Evolutionary conservation across 129 eudicot genomes (phyloP).

Genomic region (Solidago caesia): DNA sequence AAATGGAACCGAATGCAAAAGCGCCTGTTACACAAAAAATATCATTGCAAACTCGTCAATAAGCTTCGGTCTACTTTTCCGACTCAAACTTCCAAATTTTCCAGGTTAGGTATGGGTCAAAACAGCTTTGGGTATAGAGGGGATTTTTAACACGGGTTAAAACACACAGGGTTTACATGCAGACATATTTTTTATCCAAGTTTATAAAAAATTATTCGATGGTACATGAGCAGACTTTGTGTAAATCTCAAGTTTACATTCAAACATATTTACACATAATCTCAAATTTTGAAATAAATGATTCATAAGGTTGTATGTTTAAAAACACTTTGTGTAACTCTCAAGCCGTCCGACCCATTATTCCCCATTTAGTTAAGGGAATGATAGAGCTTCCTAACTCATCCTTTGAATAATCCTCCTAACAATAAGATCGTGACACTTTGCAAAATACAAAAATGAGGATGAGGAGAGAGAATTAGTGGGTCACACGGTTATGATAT

Average conservation of each 20-base stretch:
- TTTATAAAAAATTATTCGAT: background rate
- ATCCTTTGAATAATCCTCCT: background rate
- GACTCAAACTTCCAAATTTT: background rate
- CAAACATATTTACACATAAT: background rate
- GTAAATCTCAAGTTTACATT: background rate
- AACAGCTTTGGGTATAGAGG: background rate
- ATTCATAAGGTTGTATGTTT: background rate
- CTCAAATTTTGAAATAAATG: background rate
- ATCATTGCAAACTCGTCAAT: constrained; percentile 10
- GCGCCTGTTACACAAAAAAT: constrained; percentile 58
- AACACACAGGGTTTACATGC: background rate
- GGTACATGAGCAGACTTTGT: background rate
- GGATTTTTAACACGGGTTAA: background rate
- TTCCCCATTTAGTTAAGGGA: background rate
- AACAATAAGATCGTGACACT: too few relatives aligned
- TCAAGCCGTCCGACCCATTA: background rate
- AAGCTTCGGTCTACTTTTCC: background rate
- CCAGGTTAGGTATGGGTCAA: background rate
- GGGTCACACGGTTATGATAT: too few relatives aligned
- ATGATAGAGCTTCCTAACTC: too few relatives aligned
- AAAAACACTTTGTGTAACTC: background rate
- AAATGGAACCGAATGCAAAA: constrained; percentile 91
- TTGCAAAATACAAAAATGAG: too few relatives aligned
- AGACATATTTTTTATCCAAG: background rate
- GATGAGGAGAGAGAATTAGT: too few relatives aligned